Percentiles rank a stretch among this genome's conserved stretches.
phyloP scores from a whole-genome alignment of 2,329 filamentous ascomycete species.

The Fusarium sp. region DNA sequence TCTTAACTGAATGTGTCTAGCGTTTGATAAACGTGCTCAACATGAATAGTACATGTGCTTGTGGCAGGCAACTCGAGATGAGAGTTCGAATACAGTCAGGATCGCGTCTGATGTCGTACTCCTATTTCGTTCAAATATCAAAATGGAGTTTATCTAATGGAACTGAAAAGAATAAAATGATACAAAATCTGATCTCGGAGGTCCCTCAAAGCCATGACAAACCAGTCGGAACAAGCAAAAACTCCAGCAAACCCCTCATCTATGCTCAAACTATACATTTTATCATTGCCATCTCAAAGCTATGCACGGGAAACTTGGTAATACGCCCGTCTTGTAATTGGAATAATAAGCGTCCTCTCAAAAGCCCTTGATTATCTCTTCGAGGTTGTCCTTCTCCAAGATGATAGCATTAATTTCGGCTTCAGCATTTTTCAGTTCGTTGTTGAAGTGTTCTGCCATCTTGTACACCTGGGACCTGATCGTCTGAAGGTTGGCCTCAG shows the following conservation, averaged over 20 bases:
- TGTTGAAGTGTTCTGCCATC: too few species aligned
- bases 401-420: neutral
- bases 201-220: neutral
- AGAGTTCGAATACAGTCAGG: neutral
- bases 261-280: neutral
- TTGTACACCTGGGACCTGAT: neutral
- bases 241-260: neutral
- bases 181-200: neutral
- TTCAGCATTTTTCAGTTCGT: neutral
- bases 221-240: neutral
- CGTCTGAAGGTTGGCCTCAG: neutral
- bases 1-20: too few species aligned
- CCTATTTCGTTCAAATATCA: neutral
- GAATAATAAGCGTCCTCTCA: neutral
- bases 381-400: neutral
- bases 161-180: neutral
- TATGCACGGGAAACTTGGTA: neutral
- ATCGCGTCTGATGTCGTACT: neutral
- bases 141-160: neutral
- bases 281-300: neutral
- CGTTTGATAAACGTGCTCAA: neutral
- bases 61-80: too few species aligned
- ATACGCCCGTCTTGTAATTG: neutral
- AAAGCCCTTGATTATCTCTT: neutral
- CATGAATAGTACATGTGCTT: neutral